These are phyloP conservation scores for Aureobasidium sp. DNA, from an alignment of 2,329 filamentous ascomycete species.

Conservation along the genomic window DNA sequence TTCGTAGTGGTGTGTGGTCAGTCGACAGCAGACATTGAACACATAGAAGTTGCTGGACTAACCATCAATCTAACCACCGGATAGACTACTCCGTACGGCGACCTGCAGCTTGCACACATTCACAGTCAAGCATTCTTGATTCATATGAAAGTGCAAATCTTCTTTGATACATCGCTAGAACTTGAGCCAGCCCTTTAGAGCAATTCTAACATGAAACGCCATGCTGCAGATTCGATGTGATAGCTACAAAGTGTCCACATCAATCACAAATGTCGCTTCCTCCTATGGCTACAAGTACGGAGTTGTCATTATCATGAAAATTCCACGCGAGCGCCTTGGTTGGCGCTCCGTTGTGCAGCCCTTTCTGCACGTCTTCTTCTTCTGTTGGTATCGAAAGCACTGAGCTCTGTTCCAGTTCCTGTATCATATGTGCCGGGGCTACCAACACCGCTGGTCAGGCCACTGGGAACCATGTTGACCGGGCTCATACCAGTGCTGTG, in stretches of 20 bases:
- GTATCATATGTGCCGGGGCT: constrained; percentile 33
- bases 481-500: constrained; percentile 20
- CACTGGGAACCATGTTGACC: constrained; percentile 19
- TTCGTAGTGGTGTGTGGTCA: constrained; percentile 8
- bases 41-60: neutral
- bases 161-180: constrained; percentile 11
- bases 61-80: neutral
- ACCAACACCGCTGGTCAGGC: constrained; percentile 23
- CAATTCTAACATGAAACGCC: constrained; percentile 2
- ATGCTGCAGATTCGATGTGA: constrained; percentile 8
- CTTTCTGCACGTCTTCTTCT: constrained; percentile 48
- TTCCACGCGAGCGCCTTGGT: constrained; percentile 16
- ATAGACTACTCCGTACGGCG: neutral
- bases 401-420: constrained; percentile 34
- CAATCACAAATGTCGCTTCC: neutral
- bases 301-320: neutral
- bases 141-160: neutral
- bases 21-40: neutral
- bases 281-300: neutral
- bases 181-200: neutral
- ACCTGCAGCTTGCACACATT: neutral
- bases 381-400: constrained; percentile 48
- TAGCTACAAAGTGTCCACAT: neutral
- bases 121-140: neutral
- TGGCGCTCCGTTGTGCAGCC: constrained; percentile 25